These are phyloP conservation scores for Globisporangium paroecandrum DNA, from an alignment of 352 stramenopile species.

Conservation along the genomic window DNA sequence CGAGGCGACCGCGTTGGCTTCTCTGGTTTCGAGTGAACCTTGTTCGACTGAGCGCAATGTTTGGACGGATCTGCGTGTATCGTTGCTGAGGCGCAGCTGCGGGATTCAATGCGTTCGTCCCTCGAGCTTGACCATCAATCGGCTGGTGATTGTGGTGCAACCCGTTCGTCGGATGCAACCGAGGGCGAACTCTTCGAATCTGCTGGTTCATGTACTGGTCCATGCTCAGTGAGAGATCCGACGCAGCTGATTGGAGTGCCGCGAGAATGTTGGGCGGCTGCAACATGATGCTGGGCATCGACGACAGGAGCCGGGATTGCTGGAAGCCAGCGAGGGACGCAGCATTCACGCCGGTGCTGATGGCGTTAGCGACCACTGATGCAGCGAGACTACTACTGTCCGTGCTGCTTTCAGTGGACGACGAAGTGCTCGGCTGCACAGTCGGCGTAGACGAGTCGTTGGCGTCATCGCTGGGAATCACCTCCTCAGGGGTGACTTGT, in stretches of 20 bases:
- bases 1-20: conserved; percentile 63
- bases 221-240: conserved; percentile 64
- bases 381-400: conserved; percentile 9
- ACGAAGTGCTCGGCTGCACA: conserved; percentile 27
- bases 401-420: conserved; percentile 7
- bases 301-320: conserved; percentile 15
- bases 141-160: conserved; percentile 26
- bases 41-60: conserved; percentile 80
- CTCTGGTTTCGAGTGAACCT: conserved; percentile 74
- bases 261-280: conserved; percentile 54
- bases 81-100: conserved; percentile 38
- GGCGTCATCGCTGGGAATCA: conserved; percentile 57
- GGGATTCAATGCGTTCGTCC: conserved; percentile 23
- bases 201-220: conserved; percentile 84
- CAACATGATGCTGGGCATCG: conserved; percentile 29
- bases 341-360: conserved; percentile 12
- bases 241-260: conserved; percentile 55
- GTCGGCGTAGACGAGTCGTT: conserved; percentile 56
- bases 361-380: conserved; percentile 10
- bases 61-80: conserved; percentile 81
- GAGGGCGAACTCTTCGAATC: conserved; percentile 71
- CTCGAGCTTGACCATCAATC: conserved; percentile 22
- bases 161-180: conserved; percentile 33
- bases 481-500: conserved; percentile 33
- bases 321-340: conserved; percentile 15